Percentiles rank a stretch among this genome's conserved stretches.
These are phyloP conservation scores for Phytophthora podocarpi DNA, from an alignment of 352 stramenopile species.

Conservation along the genomic window DNA sequence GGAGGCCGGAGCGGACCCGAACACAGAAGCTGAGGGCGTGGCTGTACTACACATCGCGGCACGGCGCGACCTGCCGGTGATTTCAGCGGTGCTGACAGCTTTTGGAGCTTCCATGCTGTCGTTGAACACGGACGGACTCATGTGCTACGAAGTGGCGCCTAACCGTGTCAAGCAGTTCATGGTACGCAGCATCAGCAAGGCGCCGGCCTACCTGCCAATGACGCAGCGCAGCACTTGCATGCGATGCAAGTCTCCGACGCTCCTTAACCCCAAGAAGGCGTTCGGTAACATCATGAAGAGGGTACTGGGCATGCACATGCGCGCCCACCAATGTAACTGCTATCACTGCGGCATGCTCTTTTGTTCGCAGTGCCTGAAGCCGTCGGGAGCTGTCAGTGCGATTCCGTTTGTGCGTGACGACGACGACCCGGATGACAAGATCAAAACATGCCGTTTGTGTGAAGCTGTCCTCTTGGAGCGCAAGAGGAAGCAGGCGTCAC, in stretches of 20 bases:
- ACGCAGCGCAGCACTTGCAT: slow-evolving; percentile 74
- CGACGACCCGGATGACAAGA: slow-evolving; percentile 52
- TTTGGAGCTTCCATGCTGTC: slow-evolving; percentile 67
- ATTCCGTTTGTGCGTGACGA: slow-evolving; percentile 65
- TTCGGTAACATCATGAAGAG: slow-evolving; percentile 67
- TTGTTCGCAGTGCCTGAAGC: slow-evolving; percentile 67
- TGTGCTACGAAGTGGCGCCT: slow-evolving; percentile 79
- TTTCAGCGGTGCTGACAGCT: slow-evolving; percentile 62
- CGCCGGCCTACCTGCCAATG: slow-evolving; percentile 52
- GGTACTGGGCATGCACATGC: slow-evolving; percentile 48
- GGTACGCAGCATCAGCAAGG: slow-evolving; percentile 60
- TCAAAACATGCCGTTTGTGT: slow-evolving; percentile 70
- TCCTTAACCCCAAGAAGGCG: slow-evolving; percentile 54
- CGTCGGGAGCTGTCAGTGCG: slow-evolving; percentile 46
- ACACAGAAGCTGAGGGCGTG: slow-evolving; percentile 68
- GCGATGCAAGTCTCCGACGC: slow-evolving; percentile 57
- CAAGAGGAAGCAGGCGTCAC: slow-evolving; percentile 53
- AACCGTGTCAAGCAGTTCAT: slow-evolving; percentile 71
- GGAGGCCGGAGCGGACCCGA: slow-evolving; percentile 55
- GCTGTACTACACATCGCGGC: slow-evolving; percentile 69
- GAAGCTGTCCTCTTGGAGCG: slow-evolving; percentile 65
- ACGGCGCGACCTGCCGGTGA: slow-evolving; percentile 50
- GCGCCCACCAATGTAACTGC: slow-evolving; percentile 70
- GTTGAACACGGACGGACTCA: slow-evolving; percentile 73
- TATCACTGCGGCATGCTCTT: slow-evolving; percentile 86